Percentiles rank a stretch among this genome's conserved stretches.
These are phyloP conservation scores for Ottelia alismoides DNA, from an alignment of 106 monocot genomes.

Conservation along the genomic window DNA sequence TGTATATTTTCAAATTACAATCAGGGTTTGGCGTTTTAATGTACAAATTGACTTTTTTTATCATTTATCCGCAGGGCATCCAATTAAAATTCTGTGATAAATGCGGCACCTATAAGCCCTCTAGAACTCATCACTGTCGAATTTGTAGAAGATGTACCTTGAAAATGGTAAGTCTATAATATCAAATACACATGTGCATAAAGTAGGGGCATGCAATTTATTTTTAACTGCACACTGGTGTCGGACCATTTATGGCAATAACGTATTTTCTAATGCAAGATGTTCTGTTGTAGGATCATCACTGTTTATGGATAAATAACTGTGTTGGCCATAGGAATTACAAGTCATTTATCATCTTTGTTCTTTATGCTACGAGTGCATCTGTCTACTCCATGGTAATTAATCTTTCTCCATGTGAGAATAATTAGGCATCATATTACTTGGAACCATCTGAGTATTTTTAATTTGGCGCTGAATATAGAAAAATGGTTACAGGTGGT, in stretches of 20 bases:
- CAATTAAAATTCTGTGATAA: constrained; percentile 57
- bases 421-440: background rate
- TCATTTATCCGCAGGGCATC: constrained; percentile 20
- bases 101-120: constrained; percentile 64
- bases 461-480: background rate
- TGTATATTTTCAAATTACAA: too few relatives aligned
- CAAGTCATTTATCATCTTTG: constrained; percentile 71
- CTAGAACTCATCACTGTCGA: constrained; percentile 78
- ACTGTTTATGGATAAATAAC: constrained; percentile 83
- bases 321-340: constrained; percentile 92
- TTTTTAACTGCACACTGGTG: too few relatives aligned
- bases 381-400: constrained; percentile 66
- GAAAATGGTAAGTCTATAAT: constrained; percentile 99
- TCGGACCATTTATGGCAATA: too few relatives aligned
- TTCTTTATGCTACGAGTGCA: constrained; percentile 46
- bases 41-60: too few relatives aligned
- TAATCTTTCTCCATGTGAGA: background rate
- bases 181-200: too few relatives aligned
- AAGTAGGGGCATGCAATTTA: too few relatives aligned
- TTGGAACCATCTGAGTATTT: background rate
- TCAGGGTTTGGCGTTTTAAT: too few relatives aligned
- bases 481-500: constrained; percentile 1
- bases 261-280: too few relatives aligned
- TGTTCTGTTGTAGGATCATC: constrained; percentile 78
- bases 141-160: constrained; percentile 83